Evolutionary conservation across 495 filamentous ascomycete genomes (phyloP).

Genomic region (Penicillium diatomitis): DNA sequence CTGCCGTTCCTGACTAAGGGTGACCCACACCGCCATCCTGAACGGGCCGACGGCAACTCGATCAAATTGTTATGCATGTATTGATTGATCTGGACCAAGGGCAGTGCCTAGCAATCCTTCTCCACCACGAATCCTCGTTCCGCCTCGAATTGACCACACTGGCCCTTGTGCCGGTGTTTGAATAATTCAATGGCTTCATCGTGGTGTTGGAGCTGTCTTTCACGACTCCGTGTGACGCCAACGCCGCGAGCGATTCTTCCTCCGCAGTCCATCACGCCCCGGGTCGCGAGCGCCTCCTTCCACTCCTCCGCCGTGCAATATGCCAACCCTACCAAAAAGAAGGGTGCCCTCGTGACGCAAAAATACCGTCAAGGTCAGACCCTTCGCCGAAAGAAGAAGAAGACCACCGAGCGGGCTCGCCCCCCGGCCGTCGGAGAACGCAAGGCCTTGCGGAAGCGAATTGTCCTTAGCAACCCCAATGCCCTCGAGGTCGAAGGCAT

Average conservation of each 20-base stretch:
- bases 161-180: constrained; percentile 25
- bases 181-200: constrained; percentile 52
- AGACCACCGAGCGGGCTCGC: constrained; percentile 27
- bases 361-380: constrained; percentile 34
- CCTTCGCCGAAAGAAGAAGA: constrained; percentile 42
- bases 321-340: constrained; percentile 34
- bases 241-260: constrained; percentile 38
- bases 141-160: constrained; percentile 27
- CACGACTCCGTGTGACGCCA: constrained; percentile 36
- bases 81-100: not conserved
- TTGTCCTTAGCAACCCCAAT: constrained; percentile 89
- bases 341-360: constrained; percentile 14
- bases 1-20: constrained; percentile 21
- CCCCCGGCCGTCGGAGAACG: constrained; percentile 66
- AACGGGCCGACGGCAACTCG: constrained; percentile 13
- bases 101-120: constrained; percentile 7
- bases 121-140: constrained; percentile 13
- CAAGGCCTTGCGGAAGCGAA: constrained; percentile 75
- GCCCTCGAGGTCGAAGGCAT: constrained; percentile 66
- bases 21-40: constrained; percentile 14
- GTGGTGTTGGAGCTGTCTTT: constrained; percentile 60
- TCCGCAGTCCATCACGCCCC: constrained; percentile 24
- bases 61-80: constrained; percentile 27
- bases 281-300: constrained; percentile 33
- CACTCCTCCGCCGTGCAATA: constrained; percentile 32